phyloP scores from a whole-genome alignment of 169 alveolate species.

The Plasmodium gonderi region DNA sequence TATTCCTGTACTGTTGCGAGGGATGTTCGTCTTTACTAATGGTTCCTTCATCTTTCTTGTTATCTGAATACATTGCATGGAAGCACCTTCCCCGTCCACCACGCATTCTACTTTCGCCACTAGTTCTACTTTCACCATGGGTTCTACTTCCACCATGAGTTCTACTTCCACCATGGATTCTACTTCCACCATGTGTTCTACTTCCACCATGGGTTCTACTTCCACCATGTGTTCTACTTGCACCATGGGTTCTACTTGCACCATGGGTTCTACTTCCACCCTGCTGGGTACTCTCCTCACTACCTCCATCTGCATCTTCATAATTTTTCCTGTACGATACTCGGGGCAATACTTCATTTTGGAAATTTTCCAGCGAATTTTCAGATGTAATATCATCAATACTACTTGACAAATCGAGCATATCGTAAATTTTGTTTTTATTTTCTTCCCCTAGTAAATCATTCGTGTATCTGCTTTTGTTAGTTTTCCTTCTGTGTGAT shows the following conservation, averaged over 20 bases:
- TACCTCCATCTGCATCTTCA: background rate
- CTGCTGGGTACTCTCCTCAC: background rate
- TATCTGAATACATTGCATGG: background rate
- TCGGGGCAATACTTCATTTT: conserved; percentile 2
- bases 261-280: background rate
- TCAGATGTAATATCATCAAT: background rate
- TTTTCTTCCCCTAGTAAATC: conserved; percentile 6
- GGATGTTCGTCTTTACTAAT: background rate
- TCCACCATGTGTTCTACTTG: background rate
- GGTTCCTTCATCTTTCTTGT: background rate
- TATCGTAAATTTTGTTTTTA: conserved; percentile 21
- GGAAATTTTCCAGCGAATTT: background rate
- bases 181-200: background rate
- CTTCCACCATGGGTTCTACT: background rate
- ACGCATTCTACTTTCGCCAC: background rate
- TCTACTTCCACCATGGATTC: background rate
- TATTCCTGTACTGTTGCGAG: background rate
- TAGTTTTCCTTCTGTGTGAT: conserved; percentile 21
- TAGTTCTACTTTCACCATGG: background rate
- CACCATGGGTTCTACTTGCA: background rate
- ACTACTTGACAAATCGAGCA: background rate
- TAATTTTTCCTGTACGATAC: conserved; percentile 24
- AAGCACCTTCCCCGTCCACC: background rate
- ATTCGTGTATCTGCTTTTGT: conserved; percentile 28
- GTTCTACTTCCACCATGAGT: background rate